A percentile compares a stretch with the other conserved stretches of the same genome.
Evolutionary conservation across 2,329 filamentous ascomycete species (phyloP).

Genomic region (Camillea tinctor): DNA sequence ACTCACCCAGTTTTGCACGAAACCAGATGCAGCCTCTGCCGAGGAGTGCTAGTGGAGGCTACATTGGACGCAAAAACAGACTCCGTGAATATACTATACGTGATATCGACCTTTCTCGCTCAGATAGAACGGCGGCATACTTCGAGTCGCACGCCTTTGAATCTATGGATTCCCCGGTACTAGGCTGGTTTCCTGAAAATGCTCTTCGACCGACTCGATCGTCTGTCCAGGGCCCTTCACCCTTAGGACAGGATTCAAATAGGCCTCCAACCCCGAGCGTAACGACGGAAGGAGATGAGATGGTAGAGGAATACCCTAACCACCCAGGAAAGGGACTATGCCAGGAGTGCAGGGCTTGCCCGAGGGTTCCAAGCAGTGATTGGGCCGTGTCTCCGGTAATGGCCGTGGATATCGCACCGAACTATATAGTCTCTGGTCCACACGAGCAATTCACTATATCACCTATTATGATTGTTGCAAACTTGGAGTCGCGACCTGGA

Average conservation of each 20-base stretch:
- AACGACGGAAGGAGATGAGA: background rate
- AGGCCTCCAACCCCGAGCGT: constrained; percentile 5
- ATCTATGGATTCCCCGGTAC: constrained; percentile 23
- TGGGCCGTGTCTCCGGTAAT: constrained; percentile 18
- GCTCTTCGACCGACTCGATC: constrained; percentile 4
- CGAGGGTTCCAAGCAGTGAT: background rate
- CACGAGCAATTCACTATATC: constrained; percentile 21
- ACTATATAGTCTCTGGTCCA: background rate
- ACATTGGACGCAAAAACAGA: constrained; percentile 23
- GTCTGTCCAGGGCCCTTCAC: constrained; percentile 4
- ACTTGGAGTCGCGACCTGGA: constrained; percentile 15
- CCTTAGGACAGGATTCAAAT: constrained; percentile 3
- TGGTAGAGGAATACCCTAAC: background rate
- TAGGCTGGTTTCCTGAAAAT: constrained; percentile 22
- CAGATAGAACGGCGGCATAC: background rate
- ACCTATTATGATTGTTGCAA: constrained; percentile 27
- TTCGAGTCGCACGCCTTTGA: constrained; percentile 1
- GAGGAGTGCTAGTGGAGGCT: constrained; percentile 21
- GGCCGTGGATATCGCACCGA: constrained; percentile 15
- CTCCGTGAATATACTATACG: constrained; percentile 24
- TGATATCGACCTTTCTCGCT: constrained; percentile 21
- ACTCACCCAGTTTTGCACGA: background rate
- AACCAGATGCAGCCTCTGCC: background rate
- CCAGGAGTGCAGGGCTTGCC: background rate
- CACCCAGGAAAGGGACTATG: background rate